Base-by-base conservation (phyloP, 768 basidiomycete species). In the Mycena rosella region DNA sequence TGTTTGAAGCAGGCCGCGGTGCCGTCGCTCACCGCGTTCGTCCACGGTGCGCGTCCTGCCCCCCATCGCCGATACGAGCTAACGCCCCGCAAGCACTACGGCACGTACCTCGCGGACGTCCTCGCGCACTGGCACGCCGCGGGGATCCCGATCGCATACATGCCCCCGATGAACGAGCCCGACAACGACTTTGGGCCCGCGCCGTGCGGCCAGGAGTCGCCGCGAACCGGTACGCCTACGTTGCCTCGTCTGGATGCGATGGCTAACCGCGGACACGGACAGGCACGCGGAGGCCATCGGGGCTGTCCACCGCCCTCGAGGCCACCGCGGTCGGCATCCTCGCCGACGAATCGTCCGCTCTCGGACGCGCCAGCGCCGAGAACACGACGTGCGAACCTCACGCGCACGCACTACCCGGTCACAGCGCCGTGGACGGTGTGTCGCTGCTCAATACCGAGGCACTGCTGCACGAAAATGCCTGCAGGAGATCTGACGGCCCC, bases 111-210 rank as follows among this genome's bases (percentile, higher is more conserved):
- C n/a, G 79, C 81, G 10, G 84, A 83, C 67, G 83, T 85, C 14
- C 70, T 83, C n/a, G 60, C 71, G 26, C 81, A 84, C 68, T 85
- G 82, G 74, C 74, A 77, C 29, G 70, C 67, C 10, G 73, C 76
- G 64, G 82, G 81, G 9, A 74, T 84, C 44, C 72, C 74, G 20
- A 80, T 85, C 53, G 78, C 75, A 30, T 80, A 78, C 34, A 78
- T 85, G n/a, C 84, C 83, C 6, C 78, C 83, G 10, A 84, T 85
- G 78, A 85, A 85, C 66, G 81, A 82, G 57, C 82, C 82, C 10
- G 80, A 83, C 59, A 79, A 77, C 53, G 79, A 45, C 29, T 81
- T 82, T 68, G 80, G 80, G 1, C 17, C 78, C 3, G 84, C 47
- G 17, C 47, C 47, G 24, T 49, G 83, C 67, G 80, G 81, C 18